A percentile compares a stretch with the other conserved stretches of the same genome.
Conservation (phyloP, 306 rosid species). For the Dryas drummondii region DNA sequence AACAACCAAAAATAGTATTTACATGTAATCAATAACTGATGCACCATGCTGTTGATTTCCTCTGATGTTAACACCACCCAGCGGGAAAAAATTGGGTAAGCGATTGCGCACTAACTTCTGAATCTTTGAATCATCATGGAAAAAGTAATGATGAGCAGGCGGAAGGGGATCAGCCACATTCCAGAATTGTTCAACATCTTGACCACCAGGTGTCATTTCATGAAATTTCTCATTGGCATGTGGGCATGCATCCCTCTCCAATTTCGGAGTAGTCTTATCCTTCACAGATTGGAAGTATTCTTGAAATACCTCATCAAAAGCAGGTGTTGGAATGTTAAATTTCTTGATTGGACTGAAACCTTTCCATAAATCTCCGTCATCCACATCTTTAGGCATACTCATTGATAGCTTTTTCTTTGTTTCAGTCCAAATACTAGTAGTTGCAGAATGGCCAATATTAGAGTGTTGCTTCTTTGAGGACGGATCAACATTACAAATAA, state of each 20-base stretch:
- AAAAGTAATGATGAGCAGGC: slow-evolving; percentile 74
- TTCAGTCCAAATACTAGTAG: slow-evolving; percentile 15
- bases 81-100: slow-evolving; percentile 56
- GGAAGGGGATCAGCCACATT: slow-evolving; percentile 43
- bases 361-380: slow-evolving; percentile 66
- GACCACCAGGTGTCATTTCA: slow-evolving; percentile 29
- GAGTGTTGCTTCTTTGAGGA: slow-evolving; percentile 25
- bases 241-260: slow-evolving; percentile 16
- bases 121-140: slow-evolving; percentile 67
- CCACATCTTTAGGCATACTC: slow-evolving; percentile 26
- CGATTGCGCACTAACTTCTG: slow-evolving; percentile 57
- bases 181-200: slow-evolving; percentile 40
- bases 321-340: slow-evolving; percentile 69
- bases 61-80: slow-evolving; percentile 42
- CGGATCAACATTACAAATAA: slow-evolving; percentile 19
- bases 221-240: slow-evolving; percentile 16
- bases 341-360: slow-evolving; percentile 52
- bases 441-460: slow-evolving; percentile 15
- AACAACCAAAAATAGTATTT: slow-evolving; percentile 8
- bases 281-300: slow-evolving; percentile 55
- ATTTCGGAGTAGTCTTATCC: slow-evolving; percentile 30
- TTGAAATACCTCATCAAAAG: slow-evolving; percentile 66
- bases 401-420: slow-evolving; percentile 25
- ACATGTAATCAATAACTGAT: slow-evolving; percentile 84
- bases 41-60: slow-evolving; percentile 47